Evolutionary conservation across 805 yeast species (phyloP).

Genomic region (Lachancea cidri): DNA sequence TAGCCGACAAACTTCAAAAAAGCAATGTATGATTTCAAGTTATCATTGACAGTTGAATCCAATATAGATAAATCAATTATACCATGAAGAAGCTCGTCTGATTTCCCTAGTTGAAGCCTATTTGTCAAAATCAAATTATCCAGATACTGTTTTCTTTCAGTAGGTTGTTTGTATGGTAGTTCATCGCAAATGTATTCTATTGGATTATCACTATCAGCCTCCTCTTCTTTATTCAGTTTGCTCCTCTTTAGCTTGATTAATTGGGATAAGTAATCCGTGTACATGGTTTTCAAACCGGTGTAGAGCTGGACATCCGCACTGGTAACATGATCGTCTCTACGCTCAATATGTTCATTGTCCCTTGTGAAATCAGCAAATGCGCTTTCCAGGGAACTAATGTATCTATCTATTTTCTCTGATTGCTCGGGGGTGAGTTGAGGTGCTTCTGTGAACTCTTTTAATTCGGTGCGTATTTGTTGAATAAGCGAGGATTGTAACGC

Average conservation of each 20-base stretch:
- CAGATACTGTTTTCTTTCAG: conserved; percentile 25
- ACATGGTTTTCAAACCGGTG: conserved; percentile 29
- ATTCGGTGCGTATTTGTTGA: conserved; percentile 26
- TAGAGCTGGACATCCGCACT: conserved; percentile 27
- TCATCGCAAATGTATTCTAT: conserved; percentile 20
- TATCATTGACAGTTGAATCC: conserved; percentile 23
- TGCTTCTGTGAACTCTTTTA: conserved; percentile 15
- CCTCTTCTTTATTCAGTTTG: conserved; percentile 5
- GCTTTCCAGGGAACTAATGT: conserved; percentile 18
- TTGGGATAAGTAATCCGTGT: conserved; percentile 26
- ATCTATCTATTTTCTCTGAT: conserved; percentile 16
- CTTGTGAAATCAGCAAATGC: conserved; percentile 22
- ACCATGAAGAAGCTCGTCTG: conserved; percentile 13
- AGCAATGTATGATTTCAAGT: conserved; percentile 21
- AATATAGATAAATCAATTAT: conserved; percentile 21
- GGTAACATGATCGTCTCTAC: conserved; percentile 18
- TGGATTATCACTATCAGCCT: conserved; percentile 11
- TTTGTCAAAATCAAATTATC: conserved; percentile 11
- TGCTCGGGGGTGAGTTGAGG: conserved; percentile 14
- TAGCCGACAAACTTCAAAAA: conserved; percentile 22
- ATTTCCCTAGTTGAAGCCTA: conserved; percentile 8
- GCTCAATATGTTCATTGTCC: conserved; percentile 28
- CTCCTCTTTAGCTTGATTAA: conserved; percentile 16
- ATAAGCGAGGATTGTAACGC: conserved; percentile 27
- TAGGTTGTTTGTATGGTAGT: conserved; percentile 21